phyloP scores from a whole-genome alignment of 23 red algal species.

The Gracilaria caudata region DNA sequence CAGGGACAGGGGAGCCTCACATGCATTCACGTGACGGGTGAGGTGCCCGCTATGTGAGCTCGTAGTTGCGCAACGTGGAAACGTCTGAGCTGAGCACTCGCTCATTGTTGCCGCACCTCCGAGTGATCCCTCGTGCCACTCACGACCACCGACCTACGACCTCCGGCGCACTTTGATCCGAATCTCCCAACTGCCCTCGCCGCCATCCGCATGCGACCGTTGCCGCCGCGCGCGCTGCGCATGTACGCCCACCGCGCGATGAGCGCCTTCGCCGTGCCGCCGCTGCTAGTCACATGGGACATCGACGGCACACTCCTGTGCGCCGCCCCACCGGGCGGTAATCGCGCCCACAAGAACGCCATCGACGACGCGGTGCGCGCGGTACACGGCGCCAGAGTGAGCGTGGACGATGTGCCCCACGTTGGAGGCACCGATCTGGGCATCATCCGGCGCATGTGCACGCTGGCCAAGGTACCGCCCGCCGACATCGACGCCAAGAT shows the following conservation, averaged over 20 bases:
- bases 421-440: slow-evolving; percentile 52
- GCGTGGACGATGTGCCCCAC: slow-evolving; percentile 56
- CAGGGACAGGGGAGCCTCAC: too few relatives aligned
- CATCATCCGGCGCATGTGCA: slow-evolving; percentile 60
- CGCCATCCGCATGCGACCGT: not conserved
- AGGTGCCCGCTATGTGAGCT: too few relatives aligned
- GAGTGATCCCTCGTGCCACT: too few relatives aligned
- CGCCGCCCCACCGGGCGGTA: slow-evolving; percentile 17
- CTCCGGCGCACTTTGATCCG: too few relatives aligned
- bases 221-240: not conserved
- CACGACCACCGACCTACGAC: too few relatives aligned
- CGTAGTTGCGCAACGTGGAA: too few relatives aligned
- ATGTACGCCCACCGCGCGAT: not conserved
- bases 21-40: too few relatives aligned
- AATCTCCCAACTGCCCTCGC: too few relatives aligned
- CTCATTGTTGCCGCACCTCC: too few relatives aligned
- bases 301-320: slow-evolving; percentile 69
- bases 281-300: slow-evolving; percentile 57
- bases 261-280: not conserved
- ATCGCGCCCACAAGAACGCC: slow-evolving; percentile 60
- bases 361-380: slow-evolving; percentile 49
- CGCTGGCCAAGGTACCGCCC: not conserved
- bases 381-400: slow-evolving; percentile 24
- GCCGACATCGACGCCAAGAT: slow-evolving; percentile 1
- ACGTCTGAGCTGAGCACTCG: too few relatives aligned